These are phyloP conservation scores for Vitis labrusca DNA, from an alignment of 164 flowering plant species.

Conservation along the genomic window DNA sequence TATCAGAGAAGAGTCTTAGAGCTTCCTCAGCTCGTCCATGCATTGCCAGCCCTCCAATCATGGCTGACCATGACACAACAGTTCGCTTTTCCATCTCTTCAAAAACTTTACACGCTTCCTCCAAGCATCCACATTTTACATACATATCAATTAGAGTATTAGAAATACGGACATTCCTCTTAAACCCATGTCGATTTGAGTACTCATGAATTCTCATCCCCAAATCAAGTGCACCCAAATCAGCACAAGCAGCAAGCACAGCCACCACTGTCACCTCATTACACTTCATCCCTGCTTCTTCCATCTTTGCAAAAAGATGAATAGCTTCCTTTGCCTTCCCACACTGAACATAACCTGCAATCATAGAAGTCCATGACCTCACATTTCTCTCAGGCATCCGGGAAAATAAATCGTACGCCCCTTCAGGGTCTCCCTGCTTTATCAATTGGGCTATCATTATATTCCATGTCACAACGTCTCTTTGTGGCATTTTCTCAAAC, in stretches of 20 bases:
- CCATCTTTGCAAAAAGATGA: constrained; percentile 52
- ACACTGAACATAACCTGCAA: constrained; percentile 60
- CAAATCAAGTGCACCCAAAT: constrained; percentile 56
- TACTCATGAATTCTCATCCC: constrained; percentile 64
- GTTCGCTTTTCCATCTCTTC: constrained; percentile 54
- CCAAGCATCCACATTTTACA: constrained; percentile 67
- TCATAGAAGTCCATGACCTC: constrained; percentile 72
- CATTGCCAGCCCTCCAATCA: constrained; percentile 71
- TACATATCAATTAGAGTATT: constrained; percentile 82
- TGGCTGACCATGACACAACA: constrained; percentile 76
- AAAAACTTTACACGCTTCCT: constrained; percentile 52
- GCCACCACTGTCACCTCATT: constrained; percentile 75
- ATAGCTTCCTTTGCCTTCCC: constrained; percentile 61
- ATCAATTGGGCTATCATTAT: constrained; percentile 54
- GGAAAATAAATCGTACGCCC: constrained; percentile 45
- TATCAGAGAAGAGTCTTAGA: constrained; percentile 35
- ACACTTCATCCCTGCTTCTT: constrained; percentile 43
- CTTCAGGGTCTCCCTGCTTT: constrained; percentile 40
- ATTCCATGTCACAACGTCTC: constrained; percentile 74
- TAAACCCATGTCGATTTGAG: constrained; percentile 42
- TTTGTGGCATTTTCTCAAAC: constrained; percentile 55
- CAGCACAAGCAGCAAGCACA: constrained; percentile 74
- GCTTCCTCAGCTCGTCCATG: constrained; percentile 58
- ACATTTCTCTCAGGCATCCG: constrained; percentile 59
- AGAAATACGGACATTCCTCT: constrained; percentile 42